These are phyloP conservation scores for Neurospora sp. DNA, from an alignment of 2,329 filamentous ascomycete species.

Conservation along the genomic window DNA sequence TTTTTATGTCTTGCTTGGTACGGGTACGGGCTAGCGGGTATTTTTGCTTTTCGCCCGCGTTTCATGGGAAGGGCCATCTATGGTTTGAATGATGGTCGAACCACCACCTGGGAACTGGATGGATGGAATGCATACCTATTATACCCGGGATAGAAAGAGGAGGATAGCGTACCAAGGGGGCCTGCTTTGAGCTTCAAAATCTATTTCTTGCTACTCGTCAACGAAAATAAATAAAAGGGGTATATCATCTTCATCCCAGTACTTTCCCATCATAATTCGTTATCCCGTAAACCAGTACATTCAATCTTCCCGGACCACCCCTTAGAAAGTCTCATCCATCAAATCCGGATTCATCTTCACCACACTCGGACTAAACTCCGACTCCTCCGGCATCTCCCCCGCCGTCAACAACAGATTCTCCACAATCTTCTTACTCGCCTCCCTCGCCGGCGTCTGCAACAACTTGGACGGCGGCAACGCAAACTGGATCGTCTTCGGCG, in stretches of 20 bases:
- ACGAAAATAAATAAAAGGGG: too few relatives aligned
- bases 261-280: too few relatives aligned
- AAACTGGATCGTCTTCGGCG: conserved; percentile 89
- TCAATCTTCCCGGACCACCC: too few relatives aligned
- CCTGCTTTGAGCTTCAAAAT: too few relatives aligned
- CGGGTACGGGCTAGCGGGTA: not conserved
- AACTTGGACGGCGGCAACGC: conserved; percentile 67
- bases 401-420: conserved; percentile 71
- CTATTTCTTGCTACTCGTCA: too few relatives aligned
- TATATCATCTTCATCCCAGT: too few relatives aligned
- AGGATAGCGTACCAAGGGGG: not conserved
- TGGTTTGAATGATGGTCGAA: not conserved
- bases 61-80: not conserved
- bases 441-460: conserved; percentile 71
- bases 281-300: too few relatives aligned
- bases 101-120: not conserved
- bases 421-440: conserved; percentile 73
- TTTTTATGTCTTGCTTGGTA: not conserved
- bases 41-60: not conserved
- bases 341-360: conserved; percentile 56
- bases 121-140: not conserved
- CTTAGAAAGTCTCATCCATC: conserved; percentile 48
- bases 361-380: conserved; percentile 55
- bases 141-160: not conserved
- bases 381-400: conserved; percentile 49